These are phyloP conservation scores for Paralagenidium karlingii DNA, from an alignment of 352 stramenopile genomes.

Conservation along the genomic window DNA sequence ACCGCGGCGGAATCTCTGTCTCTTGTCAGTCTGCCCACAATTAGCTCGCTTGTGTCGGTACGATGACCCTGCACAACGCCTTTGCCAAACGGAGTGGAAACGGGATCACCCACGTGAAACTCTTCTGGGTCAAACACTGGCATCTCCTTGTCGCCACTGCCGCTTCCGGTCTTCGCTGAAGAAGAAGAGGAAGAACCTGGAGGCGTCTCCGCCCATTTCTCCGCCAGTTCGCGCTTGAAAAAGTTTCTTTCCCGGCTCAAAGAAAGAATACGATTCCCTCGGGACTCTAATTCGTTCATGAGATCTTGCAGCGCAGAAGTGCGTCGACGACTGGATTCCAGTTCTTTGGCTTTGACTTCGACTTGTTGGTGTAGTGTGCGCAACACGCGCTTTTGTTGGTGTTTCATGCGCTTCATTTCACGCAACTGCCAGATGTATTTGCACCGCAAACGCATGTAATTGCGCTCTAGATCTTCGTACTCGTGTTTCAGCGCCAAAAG, in stretches of 20 bases:
- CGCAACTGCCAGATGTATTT: constrained; percentile 48
- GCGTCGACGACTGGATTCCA: constrained; percentile 55
- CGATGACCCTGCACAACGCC: constrained; percentile 27
- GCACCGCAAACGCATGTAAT: constrained; percentile 52
- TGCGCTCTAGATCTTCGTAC: constrained; percentile 59
- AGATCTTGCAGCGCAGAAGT: constrained; percentile 68
- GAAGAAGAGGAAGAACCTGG: no score
- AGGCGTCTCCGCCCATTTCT: no score
- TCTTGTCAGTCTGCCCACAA: no score
- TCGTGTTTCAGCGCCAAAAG: constrained; percentile 51
- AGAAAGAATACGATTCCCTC: constrained; percentile 32
- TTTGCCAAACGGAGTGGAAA: constrained; percentile 27
- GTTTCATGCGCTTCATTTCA: constrained; percentile 58
- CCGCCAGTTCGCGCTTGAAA: constrained; percentile 33
- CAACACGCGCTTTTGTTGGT: constrained; percentile 51
- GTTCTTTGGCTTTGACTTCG: constrained; percentile 26
- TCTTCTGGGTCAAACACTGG: constrained; percentile 54
- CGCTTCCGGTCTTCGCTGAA: no score
- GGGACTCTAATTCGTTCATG: constrained; percentile 60
- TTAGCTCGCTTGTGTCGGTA: constrained; percentile 22
- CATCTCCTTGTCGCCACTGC: constrained; percentile 19
- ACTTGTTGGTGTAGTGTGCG: constrained; percentile 26
- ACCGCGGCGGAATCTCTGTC: constrained; percentile 18
- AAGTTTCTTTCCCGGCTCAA: constrained; percentile 53
- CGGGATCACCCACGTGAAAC: constrained; percentile 44